Base-by-base conservation (phyloP, 352 stramenopile genomes). In the Pythium rhizo-oryzae region DNA sequence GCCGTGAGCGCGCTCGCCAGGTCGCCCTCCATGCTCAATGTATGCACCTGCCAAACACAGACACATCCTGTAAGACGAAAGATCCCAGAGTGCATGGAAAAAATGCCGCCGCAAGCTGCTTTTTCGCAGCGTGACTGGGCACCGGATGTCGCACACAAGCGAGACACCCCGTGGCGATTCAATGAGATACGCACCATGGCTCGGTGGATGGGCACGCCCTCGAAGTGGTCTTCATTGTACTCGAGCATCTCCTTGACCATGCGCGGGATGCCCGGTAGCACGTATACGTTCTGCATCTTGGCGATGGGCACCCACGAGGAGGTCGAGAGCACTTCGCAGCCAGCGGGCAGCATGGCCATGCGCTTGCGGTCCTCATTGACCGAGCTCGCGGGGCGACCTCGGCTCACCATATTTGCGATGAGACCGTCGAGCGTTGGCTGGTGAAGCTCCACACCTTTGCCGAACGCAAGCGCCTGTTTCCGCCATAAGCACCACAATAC, bases 191-290 rank as follows among this genome's bases (percentile, higher is more conserved):
- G 65, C 79, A 95, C 88, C 37, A 90, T 84, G 6, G 81, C 80
- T 46, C 87, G 85, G 64, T 90, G 83, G 53, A 94, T 94, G 4
- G 80, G 86, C 25, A 93, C 77, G 18, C 88, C 88, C 28, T 85
- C 64, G 37, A 96, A 96, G 30, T 92, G 84, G 37, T 87, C 77
- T 69, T 93, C 82, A 55, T 93, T 93, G 33, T 73, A 77, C 23
- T 83, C 84, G 58, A 96, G 82, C 86, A 96, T 96, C 35, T 89
- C 81, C 44, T 84, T 78, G 59, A 96, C 81, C 74, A 94, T 86
- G 9, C 78, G 85, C 47, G 88, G 88, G 46, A 96, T 94, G 6
- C 88, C 88, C 1, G 88, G 88, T 8, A 96, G 73, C 43, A 96
- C 82, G 69, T 94, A 94, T 24, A 96, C 85, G 61, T 96, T 96